phyloP scores from a whole-genome alignment of 2,329 filamentous ascomycete genomes.

The Cercospora zeae-maydis region DNA sequence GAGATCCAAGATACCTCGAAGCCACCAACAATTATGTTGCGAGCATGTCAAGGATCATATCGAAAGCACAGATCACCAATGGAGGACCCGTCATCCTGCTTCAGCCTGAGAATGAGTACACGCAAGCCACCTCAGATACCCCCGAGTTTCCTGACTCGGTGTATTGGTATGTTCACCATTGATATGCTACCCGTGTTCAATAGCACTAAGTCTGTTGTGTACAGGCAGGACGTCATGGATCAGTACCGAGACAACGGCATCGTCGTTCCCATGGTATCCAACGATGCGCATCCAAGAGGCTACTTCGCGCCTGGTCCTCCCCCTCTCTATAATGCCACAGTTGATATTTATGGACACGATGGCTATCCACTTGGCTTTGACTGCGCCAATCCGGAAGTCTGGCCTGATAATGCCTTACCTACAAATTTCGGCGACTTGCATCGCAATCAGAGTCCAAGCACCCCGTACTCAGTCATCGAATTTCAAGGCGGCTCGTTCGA shows the following conservation, averaged over 20 bases:
- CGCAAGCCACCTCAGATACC: slow-evolving; percentile 47
- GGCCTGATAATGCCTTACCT: slow-evolving; percentile 57
- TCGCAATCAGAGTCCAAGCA: slow-evolving; percentile 59
- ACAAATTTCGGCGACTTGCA: slow-evolving; percentile 55
- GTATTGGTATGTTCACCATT: slow-evolving; percentile 56
- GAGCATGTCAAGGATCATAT: slow-evolving; percentile 63
- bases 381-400: slow-evolving; percentile 58
- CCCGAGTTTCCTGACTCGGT: slow-evolving; percentile 59
- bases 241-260: slow-evolving; percentile 66
- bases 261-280: slow-evolving; percentile 70
- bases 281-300: slow-evolving; percentile 62
- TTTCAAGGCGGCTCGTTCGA: slow-evolving; percentile 56
- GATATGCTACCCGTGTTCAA: too few species aligned
- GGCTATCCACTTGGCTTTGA: slow-evolving; percentile 60
- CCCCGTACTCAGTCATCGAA: slow-evolving; percentile 63
- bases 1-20: slow-evolving; percentile 58
- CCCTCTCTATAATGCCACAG: slow-evolving; percentile 38
- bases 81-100: slow-evolving; percentile 75
- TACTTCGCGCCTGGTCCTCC: slow-evolving; percentile 61
- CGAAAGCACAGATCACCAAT: slow-evolving; percentile 75
- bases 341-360: slow-evolving; percentile 63
- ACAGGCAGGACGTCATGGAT: slow-evolving; percentile 52
- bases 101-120: slow-evolving; percentile 82
- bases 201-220: slow-evolving; percentile 38
- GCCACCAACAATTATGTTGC: slow-evolving; percentile 66